Percentiles rank a stretch among this genome's conserved stretches.
Evolutionary conservation across 176 grass and related monocot genomes (phyloP).

Genomic region (Panicum miliaceum): DNA sequence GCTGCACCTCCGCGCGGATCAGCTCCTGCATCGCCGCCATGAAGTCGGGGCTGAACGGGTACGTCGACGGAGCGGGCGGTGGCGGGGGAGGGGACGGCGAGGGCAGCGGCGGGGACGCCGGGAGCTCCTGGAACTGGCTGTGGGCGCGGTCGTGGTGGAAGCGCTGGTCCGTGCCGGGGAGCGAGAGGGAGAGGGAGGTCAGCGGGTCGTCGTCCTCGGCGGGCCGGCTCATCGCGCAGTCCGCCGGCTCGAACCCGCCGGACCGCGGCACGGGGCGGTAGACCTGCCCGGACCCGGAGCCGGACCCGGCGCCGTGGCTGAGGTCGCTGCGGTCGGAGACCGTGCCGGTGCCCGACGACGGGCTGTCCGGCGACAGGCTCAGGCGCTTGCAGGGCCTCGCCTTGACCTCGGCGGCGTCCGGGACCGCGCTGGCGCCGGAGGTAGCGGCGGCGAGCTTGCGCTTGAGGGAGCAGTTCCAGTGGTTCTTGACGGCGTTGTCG

Average conservation of each 20-base stretch:
- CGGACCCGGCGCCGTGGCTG: conserved; percentile 49
- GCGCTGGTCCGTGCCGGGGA: conserved; percentile 49
- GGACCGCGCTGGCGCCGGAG: background rate
- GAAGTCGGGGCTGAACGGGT: conserved; percentile 45
- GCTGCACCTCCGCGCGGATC: conserved; percentile 74
- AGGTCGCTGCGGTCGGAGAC: conserved; percentile 61
- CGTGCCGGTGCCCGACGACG: conserved; percentile 47
- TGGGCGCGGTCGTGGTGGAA: conserved; percentile 48
- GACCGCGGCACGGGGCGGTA: conserved; percentile 56
- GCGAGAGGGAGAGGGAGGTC: conserved; percentile 74
- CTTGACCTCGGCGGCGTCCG: background rate
- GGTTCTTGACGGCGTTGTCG: conserved; percentile 99
- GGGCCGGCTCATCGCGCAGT: conserved; percentile 41
- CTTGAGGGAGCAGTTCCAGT: conserved; percentile 99
- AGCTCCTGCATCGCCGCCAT: conserved; percentile 69
- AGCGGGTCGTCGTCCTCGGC: conserved; percentile 66
- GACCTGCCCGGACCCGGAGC: background rate
- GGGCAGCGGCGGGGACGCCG: background rate
- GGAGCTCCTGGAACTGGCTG: conserved; percentile 53
- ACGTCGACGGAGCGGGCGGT: background rate
- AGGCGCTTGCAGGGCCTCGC: conserved; percentile 48
- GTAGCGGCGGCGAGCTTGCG: conserved; percentile 44
- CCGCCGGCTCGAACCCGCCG: conserved; percentile 43
- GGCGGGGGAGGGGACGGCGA: background rate
- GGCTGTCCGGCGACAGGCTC: conserved; percentile 60